These are phyloP conservation scores for Auxenochlorella protothecoides DNA, from an alignment of 139 green algal species.

Conservation along the genomic window DNA sequence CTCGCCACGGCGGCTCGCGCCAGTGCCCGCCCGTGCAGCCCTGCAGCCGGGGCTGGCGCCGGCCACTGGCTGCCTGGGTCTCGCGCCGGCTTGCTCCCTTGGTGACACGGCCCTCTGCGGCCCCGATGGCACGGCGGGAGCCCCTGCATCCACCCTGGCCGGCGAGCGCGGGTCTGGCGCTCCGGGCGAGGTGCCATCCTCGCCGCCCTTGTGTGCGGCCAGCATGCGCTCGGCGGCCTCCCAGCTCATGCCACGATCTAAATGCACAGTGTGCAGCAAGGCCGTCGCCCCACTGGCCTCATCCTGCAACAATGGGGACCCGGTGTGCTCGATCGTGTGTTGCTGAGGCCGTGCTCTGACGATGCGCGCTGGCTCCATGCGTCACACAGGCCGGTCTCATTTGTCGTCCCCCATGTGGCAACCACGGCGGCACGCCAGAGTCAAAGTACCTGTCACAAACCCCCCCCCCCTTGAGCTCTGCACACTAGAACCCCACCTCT, in stretches of 20 bases:
- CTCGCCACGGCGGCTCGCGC: too few relatives aligned
- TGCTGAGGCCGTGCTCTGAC: background rate
- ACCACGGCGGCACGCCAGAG: too few relatives aligned
- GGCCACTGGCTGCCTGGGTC: background rate
- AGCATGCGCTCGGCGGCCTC: constrained; percentile 21
- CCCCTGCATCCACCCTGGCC: background rate
- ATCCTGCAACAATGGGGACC: constrained; percentile 12
- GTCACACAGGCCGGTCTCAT: too few relatives aligned
- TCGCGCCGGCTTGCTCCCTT: background rate
- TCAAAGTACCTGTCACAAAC: too few relatives aligned
- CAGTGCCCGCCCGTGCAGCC: too few relatives aligned
- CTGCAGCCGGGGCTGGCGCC: too few relatives aligned
- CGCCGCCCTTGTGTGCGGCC: constrained; percentile 5
- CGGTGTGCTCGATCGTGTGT: constrained; percentile 4
- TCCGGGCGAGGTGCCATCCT: background rate
- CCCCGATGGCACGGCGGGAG: background rate
- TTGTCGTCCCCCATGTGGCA: too few relatives aligned
- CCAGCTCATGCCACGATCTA: constrained; percentile 43
- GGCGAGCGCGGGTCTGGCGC: background rate
- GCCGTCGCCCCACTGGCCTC: constrained; percentile 13
- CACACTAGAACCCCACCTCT: too few relatives aligned
- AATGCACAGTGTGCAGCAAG: constrained; percentile 28
- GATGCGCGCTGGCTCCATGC: too few relatives aligned
- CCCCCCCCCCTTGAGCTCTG: background rate
- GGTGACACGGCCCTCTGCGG: constrained; percentile 1